Conservation (phyloP, 2,329 filamentous ascomycete genomes). For the Ascosphaera acerosa region DNA sequence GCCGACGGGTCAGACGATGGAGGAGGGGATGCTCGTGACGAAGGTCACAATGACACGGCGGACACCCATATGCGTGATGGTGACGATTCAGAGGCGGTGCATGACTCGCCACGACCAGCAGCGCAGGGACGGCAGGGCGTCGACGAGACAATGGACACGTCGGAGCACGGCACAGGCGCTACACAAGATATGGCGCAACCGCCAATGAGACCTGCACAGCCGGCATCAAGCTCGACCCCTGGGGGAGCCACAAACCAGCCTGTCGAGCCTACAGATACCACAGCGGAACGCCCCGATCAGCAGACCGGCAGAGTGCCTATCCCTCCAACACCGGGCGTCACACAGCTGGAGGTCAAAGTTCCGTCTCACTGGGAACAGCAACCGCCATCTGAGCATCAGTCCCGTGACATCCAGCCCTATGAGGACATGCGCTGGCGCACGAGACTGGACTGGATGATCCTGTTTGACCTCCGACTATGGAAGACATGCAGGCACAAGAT, state of each 20-base stretch:
- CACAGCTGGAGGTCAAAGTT: conserved; percentile 20
- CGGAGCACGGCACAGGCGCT: conserved; percentile 39
- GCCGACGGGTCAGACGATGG: conserved; percentile 8
- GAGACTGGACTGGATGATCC: conserved; percentile 74
- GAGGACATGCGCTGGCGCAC: conserved; percentile 81
- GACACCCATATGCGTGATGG: conserved; percentile 12
- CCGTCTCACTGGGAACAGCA: conserved; percentile 69
- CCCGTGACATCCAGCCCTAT: conserved; percentile 39
- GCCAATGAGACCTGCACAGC: too few relatives aligned
- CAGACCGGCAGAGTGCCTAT: conserved; percentile 28
- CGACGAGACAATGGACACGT: conserved; percentile 54
- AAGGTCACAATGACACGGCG: conserved; percentile 24
- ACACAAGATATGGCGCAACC: conserved; percentile 23
- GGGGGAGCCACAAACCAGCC: too few relatives aligned
- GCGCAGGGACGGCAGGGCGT: conserved; percentile 48
- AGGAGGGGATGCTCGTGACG: conserved; percentile 20
- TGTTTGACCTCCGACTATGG: conserved; percentile 91
- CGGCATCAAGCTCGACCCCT: conserved; percentile 40
- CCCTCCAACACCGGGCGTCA: conserved; percentile 48
- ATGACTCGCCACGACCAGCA: too few relatives aligned
- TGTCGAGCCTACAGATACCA: conserved; percentile 42
- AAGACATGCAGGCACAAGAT: conserved; percentile 82
- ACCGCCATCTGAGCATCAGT: conserved; percentile 30
- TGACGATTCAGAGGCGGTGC: conserved; percentile 26
- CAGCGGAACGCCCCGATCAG: background rate